Conservation (phyloP, 495 filamentous ascomycete species). For the Parathielavia appendiculata region DNA sequence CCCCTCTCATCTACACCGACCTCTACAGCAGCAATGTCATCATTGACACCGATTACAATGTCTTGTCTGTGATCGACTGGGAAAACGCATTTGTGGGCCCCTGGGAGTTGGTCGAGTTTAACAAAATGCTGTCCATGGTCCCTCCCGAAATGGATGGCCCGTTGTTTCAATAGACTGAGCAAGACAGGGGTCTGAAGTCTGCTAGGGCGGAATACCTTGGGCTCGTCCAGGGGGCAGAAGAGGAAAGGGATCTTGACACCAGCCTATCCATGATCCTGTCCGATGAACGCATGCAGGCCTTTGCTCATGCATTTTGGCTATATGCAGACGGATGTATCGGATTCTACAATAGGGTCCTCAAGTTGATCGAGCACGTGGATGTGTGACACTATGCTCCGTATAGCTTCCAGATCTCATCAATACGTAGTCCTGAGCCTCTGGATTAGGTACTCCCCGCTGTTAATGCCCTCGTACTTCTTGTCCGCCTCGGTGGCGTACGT, state of each 20-base stretch:
- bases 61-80: conserved; percentile 10
- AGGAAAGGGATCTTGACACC: not conserved
- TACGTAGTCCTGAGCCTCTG: conserved; percentile 75
- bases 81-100: not conserved
- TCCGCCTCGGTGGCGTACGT: conserved; percentile 64
- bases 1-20: conserved; percentile 4
- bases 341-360: not conserved
- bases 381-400: not conserved
- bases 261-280: not conserved
- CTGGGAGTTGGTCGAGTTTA: conserved; percentile 12
- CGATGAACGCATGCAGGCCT: not conserved
- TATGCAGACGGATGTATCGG: conserved; percentile 4
- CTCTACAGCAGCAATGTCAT: conserved; percentile 9
- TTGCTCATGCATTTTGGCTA: conserved; percentile 7
- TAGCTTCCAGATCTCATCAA: conserved; percentile 13
- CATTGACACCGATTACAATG: not conserved
- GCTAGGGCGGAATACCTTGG: not conserved
- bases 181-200: not conserved
- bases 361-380: not conserved
- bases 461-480: conserved; percentile 76
- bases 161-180: not conserved
- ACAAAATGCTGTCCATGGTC: not conserved
- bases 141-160: conserved; percentile 6
- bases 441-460: conserved; percentile 75
- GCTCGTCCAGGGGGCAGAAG: conserved; percentile 1